Evolutionary conservation across 1,284 basidiomycete genomes (phyloP), one percentile per base, ranked within the genome.

Genomic region (Irpex rosettiformis): DNA sequence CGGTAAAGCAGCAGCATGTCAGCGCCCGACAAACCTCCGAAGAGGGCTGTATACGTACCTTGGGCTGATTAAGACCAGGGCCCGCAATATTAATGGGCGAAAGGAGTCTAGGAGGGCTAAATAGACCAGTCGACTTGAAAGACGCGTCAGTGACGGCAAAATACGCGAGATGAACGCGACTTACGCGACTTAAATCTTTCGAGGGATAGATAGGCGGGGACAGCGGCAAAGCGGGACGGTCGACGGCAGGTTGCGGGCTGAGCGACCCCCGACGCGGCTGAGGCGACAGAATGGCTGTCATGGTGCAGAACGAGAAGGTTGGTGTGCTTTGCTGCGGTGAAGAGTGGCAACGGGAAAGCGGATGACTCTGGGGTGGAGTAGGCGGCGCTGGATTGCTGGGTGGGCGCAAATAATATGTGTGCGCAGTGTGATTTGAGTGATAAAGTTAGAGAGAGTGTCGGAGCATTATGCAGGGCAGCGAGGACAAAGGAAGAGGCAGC

Each of bases 61-160:
- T 60, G 55, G 63, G 40, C 40, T 58, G 61, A 57, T 58, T 61
- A 13, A 61, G 56, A 51, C 59, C 47, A 10, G 61, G 55, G 42
- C 68, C 67, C 48, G 66, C 57, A 27, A 72, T 58, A 61, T 67
- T 63, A 54, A 69, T 66, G 22, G 69, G 69, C 4, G 70, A 66
- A 28, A 69, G 27, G 48, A 71, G 66, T 59, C 65, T 61, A n/a
- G 65, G 67, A 24, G 68, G 65, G 59, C 61, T 65, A 54, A 61
- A 59, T 30, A 64, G 53, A 28, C 65, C 67, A 56, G 57, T 16
- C 8, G 58, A 61, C 64, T 68, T 11, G 61, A 22, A 43, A 37
- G 52, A 58, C 45, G 60, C 51, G 47, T 58, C 37, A 57, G 55
- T 43, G 18, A 56, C 29, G 45, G 28, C 18, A 29, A 30, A 40